Base-by-base conservation (phyloP, 1,284 basidiomycete genomes). In the Anthracocystis panici-leucophaei region DNA sequence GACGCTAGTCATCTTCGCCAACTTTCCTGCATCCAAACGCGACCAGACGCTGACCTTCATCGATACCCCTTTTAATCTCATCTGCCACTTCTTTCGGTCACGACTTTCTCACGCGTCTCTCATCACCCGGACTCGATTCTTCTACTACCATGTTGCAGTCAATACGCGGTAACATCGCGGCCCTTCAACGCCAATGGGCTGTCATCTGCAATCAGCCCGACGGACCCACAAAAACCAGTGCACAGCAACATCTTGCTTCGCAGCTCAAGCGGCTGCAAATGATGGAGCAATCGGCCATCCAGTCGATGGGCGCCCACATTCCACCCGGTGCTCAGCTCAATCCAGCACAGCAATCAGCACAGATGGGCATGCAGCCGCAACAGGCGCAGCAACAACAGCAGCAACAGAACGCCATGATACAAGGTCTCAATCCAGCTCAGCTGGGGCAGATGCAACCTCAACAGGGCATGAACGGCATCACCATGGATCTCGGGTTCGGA, bases 131-230 rank as follows among this genome's bases (percentile, higher is more conserved):
- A 48, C 20, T 18, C 35, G 9, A 33, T 27, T 23, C 23, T 42
- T 7, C 33, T 27, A 41, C 41, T 46, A 48, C 25, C 52, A 62
- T 67, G 55, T 52, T 77, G 6, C 74, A 77, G 63, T 77, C 74
- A 57, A 77, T 77, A 65, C 69, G 74, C n/a, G 58, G 35, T 62
- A 79, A 78, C 53, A 81, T 82, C 27, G 54, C 57, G 12, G 67
- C 74, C 35, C 63, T 84, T 3, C 81, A 84, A 46, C 72, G 78
- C 12, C 82, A 84, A 51, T 84, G 81, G 81, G 66, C 75, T 11
- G 65, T 76, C 41, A 67, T 82, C n/a, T 71, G 64, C 8, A 57
- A 65, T 7, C 78, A 81, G 58, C 81, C 76, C 0, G 81, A 84
- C 52, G 67, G 78, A 1, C 78, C 75, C 0, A 76, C 69, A 35